These are phyloP conservation scores for Thelonectria olida DNA, from an alignment of 2,329 filamentous ascomycete genomes.

Conservation along the genomic window DNA sequence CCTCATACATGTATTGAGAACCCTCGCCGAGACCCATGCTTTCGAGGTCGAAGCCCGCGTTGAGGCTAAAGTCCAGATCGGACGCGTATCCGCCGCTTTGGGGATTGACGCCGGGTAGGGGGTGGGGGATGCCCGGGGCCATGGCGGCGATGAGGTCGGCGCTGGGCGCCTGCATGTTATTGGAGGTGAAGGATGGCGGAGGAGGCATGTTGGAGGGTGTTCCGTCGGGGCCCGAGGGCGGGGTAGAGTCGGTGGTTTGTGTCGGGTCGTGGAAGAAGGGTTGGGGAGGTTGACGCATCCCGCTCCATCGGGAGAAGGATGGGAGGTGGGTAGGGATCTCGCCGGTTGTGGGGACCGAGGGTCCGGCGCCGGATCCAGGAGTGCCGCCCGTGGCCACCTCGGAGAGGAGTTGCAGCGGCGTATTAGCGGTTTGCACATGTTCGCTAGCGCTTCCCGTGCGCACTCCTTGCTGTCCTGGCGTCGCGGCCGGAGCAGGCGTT, in stretches of 20 bases:
- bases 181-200: slow-evolving; percentile 22
- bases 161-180: slow-evolving; percentile 21
- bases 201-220: slow-evolving; percentile 10
- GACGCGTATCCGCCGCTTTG: slow-evolving; percentile 23
- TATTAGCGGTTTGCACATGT: slow-evolving; percentile 51
- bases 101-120: slow-evolving; percentile 19
- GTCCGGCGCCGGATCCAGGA: slow-evolving; percentile 19
- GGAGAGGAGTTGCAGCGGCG: slow-evolving; percentile 65
- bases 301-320: slow-evolving; percentile 33
- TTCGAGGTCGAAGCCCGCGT: slow-evolving; percentile 43
- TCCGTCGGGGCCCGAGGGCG: slow-evolving; percentile 1
- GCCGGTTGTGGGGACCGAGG: slow-evolving; percentile 19
- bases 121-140: slow-evolving; percentile 35
- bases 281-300: slow-evolving; percentile 40
- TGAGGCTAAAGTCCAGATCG: slow-evolving; percentile 36
- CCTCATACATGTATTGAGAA: slow-evolving; percentile 42
- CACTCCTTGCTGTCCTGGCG: slow-evolving; percentile 25
- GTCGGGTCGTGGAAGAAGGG: slow-evolving; percentile 51
- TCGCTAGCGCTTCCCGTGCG: slow-evolving; percentile 12
- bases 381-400: slow-evolving; percentile 63
- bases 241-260: slow-evolving; percentile 26
- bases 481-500: slow-evolving; percentile 13
- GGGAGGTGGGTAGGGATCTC: slow-evolving; percentile 24
- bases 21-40: slow-evolving; percentile 40
- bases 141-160: slow-evolving; percentile 39